A percentile compares a stretch with the other conserved stretches of the same genome.
Conservation (phyloP, 768 basidiomycete genomes). For the Kwoniella sp. region DNA sequence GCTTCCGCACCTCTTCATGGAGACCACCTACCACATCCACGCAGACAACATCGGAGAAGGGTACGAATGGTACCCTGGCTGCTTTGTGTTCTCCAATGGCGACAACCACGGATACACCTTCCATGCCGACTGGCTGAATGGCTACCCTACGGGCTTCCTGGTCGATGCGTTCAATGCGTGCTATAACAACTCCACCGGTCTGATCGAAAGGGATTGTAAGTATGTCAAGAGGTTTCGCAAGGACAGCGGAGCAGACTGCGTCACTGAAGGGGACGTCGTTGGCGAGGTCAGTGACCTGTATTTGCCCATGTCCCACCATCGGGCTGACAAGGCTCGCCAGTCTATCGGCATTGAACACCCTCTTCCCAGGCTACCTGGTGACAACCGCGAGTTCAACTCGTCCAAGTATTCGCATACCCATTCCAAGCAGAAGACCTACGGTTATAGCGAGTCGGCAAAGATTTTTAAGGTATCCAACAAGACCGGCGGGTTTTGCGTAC, state of each 20-base stretch:
- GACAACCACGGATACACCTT: slow-evolving; percentile 23
- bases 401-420: slow-evolving; percentile 10
- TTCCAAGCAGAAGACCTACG: slow-evolving; percentile 4
- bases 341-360: too few species aligned
- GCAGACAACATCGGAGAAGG: slow-evolving; percentile 17
- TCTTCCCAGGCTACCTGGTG: slow-evolving; percentile 26
- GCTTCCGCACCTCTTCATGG: slow-evolving; percentile 29
- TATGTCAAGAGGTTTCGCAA: slow-evolving; percentile 2
- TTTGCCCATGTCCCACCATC: slow-evolving; percentile 1
- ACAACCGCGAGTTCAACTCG: slow-evolving; percentile 31
- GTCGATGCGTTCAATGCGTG: slow-evolving; percentile 25
- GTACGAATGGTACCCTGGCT: slow-evolving; percentile 39
- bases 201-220: slow-evolving; percentile 4
- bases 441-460: slow-evolving; percentile 14
- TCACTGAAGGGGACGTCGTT: slow-evolving; percentile 20
- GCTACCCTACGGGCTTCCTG: slow-evolving; percentile 28
- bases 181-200: slow-evolving; percentile 3
- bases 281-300: slow-evolving; percentile 33
- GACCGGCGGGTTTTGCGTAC: slow-evolving; percentile 12
- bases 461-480: slow-evolving; percentile 16
- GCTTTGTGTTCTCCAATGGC: slow-evolving; percentile 33
- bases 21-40: slow-evolving; percentile 20
- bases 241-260: slow-evolving; percentile 9
- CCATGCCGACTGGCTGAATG: slow-evolving; percentile 36
- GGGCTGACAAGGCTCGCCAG: slow-evolving; percentile 3